These are phyloP conservation scores for Cystofilobasidium capitatum DNA, from an alignment of 768 basidiomycete species.

Conservation along the genomic window DNA sequence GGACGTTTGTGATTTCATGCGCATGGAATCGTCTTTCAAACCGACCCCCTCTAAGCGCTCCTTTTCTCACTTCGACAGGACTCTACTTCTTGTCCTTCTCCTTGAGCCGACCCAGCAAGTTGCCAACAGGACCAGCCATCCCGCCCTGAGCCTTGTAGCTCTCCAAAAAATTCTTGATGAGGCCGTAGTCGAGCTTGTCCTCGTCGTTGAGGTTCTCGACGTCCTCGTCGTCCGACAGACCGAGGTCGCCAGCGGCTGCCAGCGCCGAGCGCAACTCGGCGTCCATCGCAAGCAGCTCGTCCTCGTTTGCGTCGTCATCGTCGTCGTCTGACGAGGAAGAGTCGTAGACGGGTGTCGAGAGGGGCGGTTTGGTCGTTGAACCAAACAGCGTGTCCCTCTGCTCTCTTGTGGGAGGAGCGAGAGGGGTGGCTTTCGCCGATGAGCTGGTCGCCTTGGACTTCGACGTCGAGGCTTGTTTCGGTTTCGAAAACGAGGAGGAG, in stretches of 20 bases:
- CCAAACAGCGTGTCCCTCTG: background rate
- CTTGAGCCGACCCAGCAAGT: constrained; percentile 66
- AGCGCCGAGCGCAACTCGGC: constrained; percentile 64
- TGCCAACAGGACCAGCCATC: constrained; percentile 80
- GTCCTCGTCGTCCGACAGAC: constrained; percentile 52
- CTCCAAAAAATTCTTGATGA: constrained; percentile 95
- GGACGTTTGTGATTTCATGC: background rate
- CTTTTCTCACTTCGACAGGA: no score
- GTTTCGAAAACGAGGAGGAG: background rate
- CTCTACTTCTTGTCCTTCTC: no score
- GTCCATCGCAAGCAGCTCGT: constrained; percentile 66
- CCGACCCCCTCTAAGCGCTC: no score
- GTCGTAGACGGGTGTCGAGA: constrained; percentile 8
- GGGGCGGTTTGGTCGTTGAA: background rate
- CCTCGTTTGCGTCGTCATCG: constrained; percentile 56
- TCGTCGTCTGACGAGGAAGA: constrained; percentile 40
- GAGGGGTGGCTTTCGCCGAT: background rate
- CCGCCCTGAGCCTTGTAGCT: constrained; percentile 90
- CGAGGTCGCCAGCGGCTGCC: constrained; percentile 44
- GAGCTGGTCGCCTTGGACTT: constrained; percentile 14
- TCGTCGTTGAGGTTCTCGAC: constrained; percentile 39
- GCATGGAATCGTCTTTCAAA: no score
- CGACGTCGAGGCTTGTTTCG: background rate
- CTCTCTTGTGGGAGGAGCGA: background rate
- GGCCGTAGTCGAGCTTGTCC: constrained; percentile 57